These are phyloP conservation scores for Sarocladium kiliense DNA, from an alignment of 2,329 filamentous ascomycete genomes.

Conservation along the genomic window DNA sequence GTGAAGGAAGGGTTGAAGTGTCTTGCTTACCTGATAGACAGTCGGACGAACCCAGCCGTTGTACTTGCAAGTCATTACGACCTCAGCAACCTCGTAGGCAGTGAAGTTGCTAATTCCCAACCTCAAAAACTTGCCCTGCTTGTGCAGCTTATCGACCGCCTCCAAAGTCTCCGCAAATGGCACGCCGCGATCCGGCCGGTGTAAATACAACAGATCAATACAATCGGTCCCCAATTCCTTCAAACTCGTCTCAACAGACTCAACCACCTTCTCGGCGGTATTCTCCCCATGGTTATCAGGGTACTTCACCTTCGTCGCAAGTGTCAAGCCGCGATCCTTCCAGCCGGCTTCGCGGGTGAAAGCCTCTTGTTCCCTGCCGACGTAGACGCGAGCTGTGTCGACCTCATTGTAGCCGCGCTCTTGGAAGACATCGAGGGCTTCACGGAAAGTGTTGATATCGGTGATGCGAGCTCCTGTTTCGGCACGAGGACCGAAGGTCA, in stretches of 20 bases:
- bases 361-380: conserved; percentile 68
- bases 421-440: conserved; percentile 70
- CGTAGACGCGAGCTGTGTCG: conserved; percentile 75
- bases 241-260: conserved; percentile 62
- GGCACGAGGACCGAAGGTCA: conserved; percentile 73
- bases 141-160: conserved; percentile 75
- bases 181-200: conserved; percentile 50
- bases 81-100: conserved; percentile 81
- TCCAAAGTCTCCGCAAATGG: conserved; percentile 77
- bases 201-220: conserved; percentile 53
- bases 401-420: conserved; percentile 76
- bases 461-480: conserved; percentile 66
- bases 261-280: conserved; percentile 56
- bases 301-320: conserved; percentile 74
- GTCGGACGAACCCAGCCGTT: conserved; percentile 78
- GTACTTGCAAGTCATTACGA: conserved; percentile 72
- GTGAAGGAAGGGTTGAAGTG: not conserved
- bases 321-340: conserved; percentile 70
- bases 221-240: conserved; percentile 67
- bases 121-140: conserved; percentile 77
- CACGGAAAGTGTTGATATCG: conserved; percentile 59
- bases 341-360: conserved; percentile 71
- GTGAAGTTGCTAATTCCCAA: conserved; percentile 82
- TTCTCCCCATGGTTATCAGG: conserved; percentile 56
- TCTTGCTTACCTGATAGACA: conserved; percentile 57